Evolutionary conservation across 768 basidiomycete species (phyloP).

Genomic region (Wakefieldia striispora): DNA sequence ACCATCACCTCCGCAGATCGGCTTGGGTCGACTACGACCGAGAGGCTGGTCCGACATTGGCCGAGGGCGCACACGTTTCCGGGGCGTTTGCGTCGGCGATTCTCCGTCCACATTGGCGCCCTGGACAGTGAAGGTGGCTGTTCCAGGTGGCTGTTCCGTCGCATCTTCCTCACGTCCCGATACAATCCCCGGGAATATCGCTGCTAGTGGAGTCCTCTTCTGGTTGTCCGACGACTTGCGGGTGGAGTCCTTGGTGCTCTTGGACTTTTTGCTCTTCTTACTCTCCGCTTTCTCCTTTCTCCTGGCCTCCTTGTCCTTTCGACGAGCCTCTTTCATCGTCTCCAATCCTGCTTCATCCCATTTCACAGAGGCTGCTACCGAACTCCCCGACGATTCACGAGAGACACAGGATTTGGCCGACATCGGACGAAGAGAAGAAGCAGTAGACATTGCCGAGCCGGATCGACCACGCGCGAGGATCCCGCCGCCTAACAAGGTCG

Average conservation of each 20-base stretch:
- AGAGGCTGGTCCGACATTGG: conserved; percentile 67
- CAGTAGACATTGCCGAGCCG: conserved; percentile 39
- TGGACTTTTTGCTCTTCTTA: conserved; percentile 27
- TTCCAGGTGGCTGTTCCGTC: not conserved
- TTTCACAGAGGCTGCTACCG: conserved; percentile 41
- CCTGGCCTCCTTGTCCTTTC: conserved; percentile 36
- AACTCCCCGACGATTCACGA: conserved; percentile 40
- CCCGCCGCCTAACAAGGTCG: conserved; percentile 27
- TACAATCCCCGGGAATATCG: conserved; percentile 54
- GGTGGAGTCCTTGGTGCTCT: conserved; percentile 35
- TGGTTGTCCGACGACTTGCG: conserved; percentile 49
- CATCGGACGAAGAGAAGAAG: conserved; percentile 47
- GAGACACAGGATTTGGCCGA: conserved; percentile 42
- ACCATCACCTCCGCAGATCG: conserved; percentile 50
- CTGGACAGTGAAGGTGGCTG: conserved; percentile 43
- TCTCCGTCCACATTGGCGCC: conserved; percentile 51
- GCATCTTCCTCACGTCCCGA: conserved; percentile 19
- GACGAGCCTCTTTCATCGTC: conserved; percentile 47
- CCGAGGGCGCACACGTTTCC: conserved; percentile 45
- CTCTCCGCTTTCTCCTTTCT: conserved; percentile 32
- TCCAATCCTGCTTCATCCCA: conserved; percentile 52
- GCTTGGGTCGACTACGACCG: conserved; percentile 45
- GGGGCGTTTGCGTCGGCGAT: conserved; percentile 30
- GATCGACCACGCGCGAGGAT: conserved; percentile 35
- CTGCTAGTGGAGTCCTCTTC: conserved; percentile 50